Evolutionary conservation across 1,284 basidiomycete species (phyloP), one percentile per base, ranked within the genome.

Genomic region (Cryptococcus jaspeensis): DNA sequence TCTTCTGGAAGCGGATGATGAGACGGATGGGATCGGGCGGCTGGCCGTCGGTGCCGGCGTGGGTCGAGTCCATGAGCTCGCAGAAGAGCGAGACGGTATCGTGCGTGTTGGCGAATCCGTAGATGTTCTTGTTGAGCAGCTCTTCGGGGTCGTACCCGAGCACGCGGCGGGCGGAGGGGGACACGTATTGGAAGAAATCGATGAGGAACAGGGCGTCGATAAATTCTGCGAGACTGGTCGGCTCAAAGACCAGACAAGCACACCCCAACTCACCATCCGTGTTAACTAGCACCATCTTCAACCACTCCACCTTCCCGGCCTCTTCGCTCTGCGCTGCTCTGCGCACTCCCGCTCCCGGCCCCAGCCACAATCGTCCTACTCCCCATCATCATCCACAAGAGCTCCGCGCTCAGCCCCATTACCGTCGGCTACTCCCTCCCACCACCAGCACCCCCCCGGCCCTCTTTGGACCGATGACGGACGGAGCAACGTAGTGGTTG

Each of bases 61-160:
- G 79, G 13, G 80, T 81, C 20, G 80, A 80, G 68, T 96, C 93
- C 76, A 96, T 97, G 61, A 97, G 82, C 78, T 95, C 92, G 43
- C 94, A 85, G 83, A 91, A 88, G 62, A 96, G 84, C 0, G 92
- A 92, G 1, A 95, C 88, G 39, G 92, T 82, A 72, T 98, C 94
- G 52, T 88, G 88, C 0, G 88, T 88, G 72, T 96, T 92, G 61
- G 91, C 92, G 58, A 92, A 80, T 72, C 92, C 86, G 46, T 84
- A 80, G 62, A 96, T 80, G 40, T 84, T 82, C 72, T 84, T 85
- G 53, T 90, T 90, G 25, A 92, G 81, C 55, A 97, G 84, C 61
- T 95, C 91, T 43, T 85, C 83, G 4, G 91, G 84, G 40, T 85
- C 84, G 76, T 90, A 92, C 36, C 90, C 91, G 25, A 94, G 81